These are phyloP conservation scores for Basipetospora chlamydospora DNA, from an alignment of 2,329 filamentous ascomycete genomes.

Conservation along the genomic window DNA sequence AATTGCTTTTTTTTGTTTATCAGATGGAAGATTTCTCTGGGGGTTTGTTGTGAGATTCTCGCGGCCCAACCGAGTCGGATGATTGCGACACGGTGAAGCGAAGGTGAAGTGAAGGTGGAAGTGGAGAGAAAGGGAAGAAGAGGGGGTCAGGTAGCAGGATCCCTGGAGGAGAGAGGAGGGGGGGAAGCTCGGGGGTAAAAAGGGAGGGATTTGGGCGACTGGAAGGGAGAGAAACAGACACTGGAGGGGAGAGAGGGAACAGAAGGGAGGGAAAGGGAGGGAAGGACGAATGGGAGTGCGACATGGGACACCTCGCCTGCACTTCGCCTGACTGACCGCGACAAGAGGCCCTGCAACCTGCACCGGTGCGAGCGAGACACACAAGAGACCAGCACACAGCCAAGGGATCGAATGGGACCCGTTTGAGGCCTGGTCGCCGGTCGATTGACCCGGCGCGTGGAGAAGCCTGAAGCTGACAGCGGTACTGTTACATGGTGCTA, in stretches of 20 bases:
- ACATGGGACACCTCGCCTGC: background rate
- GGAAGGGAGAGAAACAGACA: background rate
- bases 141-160: too few species aligned
- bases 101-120: background rate
- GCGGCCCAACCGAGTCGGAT: background rate
- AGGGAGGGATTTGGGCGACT: background rate
- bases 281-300: background rate
- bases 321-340: background rate
- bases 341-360: background rate
- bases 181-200: too few species aligned
- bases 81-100: background rate
- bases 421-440: background rate
- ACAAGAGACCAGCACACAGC: background rate
- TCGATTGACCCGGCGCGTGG: background rate
- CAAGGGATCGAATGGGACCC: background rate
- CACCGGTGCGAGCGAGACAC: background rate
- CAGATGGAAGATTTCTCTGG: background rate
- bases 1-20: background rate
- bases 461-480: too few species aligned
- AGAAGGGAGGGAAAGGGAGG: background rate
- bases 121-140: background rate
- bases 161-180: constrained; percentile 1
- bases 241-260: background rate
- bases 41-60: constrained; percentile 1
- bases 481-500: too few species aligned